Base-by-base conservation (phyloP, 495 filamentous ascomycete genomes). In the Penicillium angulare region DNA sequence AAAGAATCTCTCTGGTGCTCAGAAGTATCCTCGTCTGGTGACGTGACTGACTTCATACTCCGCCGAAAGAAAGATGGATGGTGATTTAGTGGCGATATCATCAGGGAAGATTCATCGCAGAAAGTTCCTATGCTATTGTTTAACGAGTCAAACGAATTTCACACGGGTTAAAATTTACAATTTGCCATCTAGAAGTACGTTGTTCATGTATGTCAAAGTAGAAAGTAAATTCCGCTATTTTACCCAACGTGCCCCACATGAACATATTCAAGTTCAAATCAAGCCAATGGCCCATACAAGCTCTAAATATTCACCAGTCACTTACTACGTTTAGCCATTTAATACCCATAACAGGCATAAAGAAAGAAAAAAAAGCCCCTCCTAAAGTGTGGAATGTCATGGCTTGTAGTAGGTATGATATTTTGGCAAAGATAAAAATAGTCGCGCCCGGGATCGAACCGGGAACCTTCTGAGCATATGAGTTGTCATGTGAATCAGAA, bases 381-480 rank as follows among this genome's bases (percentile, higher is more conserved):
- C n/a, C n/a, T n/a, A n/a, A n/a, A n/a, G n/a, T n/a, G n/a, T n/a
- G n/a, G n/a, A n/a, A n/a, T n/a, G n/a, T n/a, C n/a, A n/a, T n/a
- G n/a, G n/a, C n/a, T n/a, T n/a, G n/a, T n/a, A n/a, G n/a, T n/a
- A n/a, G n/a, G n/a, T n/a, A n/a, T n/a, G n/a, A n/a, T n/a, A n/a
- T n/a, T n/a, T n/a, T n/a, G n/a, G n/a, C n/a, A n/a, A n/a, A n/a
- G n/a, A n/a, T n/a, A 59, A 59, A 51, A 53, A 27, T 70, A 62
- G 65, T 71, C 63, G 61, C 65, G 67, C 63, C 67, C 63, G 65
- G 67, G 63, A 67, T 71, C 68, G 68, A 68, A 69, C 68, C 64
- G 63, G 63, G 60, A 56, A 63, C 50, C 53, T 60, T 57, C 52
- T 63, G 27, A 31, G 27, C n/a, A n/a, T n/a, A n/a, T n/a, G n/a